Evolutionary conservation across 2,329 filamentous ascomycete genomes (phyloP), one percentile per base, ranked within the genome.

Genomic region (Aureobasidium sp.): DNA sequence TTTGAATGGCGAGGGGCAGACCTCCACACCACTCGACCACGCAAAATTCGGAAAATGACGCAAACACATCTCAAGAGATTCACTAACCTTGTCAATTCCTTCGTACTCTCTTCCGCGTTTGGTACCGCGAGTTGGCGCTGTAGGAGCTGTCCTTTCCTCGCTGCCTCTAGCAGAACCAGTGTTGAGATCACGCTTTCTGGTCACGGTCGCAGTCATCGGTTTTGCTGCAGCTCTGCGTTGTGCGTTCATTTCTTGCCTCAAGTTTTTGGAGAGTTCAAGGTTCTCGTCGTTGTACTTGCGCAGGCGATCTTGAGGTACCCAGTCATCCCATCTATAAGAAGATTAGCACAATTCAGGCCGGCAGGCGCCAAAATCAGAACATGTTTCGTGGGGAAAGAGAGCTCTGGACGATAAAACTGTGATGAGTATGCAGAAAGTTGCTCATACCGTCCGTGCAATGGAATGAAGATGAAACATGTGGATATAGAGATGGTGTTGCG

Each of bases 231-330:
- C 76, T 67, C 72, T 75, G 74, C 85, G 79, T 68, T 82, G 81
- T 60, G 78, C 77, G 68, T 85, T 86, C 76, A 85, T 81, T 73
- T 91, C 87, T 62, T 85, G 82, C 68, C 86, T 82, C 33, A 92
- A 80, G 73, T 89, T 87, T 61, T 81, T 80, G 24, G 93, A 91
- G 40, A 99, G 83, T 72, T 96, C 91, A 71, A 90, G 90, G 77
- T 97, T 97, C 77, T 97, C 94, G 62, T 96, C 91, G 57, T 87
- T 96, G 73, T 93, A 88, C 77, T 97, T 97, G 71, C 92, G 88
- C 64, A 99, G 87, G 67, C 94, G 90, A 74, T 97, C 93, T 75
- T 91, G 87, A 24, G 90, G 85, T 48, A 97, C 94, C 93, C 93
- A 97, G 78, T 99, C 94, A 78, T 99, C 94, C 94, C 94, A 99